A percentile compares a stretch with the other conserved stretches of the same genome.
phyloP scores from a whole-genome alignment of 129 eudicot species.

The Apium graveolens region DNA sequence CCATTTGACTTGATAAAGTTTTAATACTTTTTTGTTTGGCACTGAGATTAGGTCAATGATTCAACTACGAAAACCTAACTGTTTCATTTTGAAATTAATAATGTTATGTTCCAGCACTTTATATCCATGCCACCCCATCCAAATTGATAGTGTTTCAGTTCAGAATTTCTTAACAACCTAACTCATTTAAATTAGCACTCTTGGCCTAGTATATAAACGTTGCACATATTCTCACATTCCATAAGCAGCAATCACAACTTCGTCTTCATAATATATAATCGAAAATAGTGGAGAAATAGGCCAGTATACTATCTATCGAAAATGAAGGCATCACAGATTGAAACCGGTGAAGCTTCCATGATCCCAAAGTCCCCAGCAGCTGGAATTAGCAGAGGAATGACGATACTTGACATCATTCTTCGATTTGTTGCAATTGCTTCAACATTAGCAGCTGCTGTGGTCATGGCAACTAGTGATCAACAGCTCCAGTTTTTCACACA shows the following conservation, averaged over 20 bases:
- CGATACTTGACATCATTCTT: background rate
- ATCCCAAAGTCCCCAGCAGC: background rate
- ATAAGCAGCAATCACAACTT: background rate
- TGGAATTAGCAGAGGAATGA: background rate
- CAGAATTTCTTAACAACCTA: background rate
- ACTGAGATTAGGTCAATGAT: background rate
- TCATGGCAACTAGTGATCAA: background rate
- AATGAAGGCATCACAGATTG: slow-evolving; percentile 1
- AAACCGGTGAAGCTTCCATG: slow-evolving; percentile 2
- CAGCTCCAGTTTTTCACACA: slow-evolving; percentile 4
- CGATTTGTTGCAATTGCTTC: background rate
- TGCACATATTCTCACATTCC: background rate
- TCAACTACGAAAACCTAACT: background rate
- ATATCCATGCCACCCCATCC: background rate
- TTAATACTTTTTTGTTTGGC: background rate
- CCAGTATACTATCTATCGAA: too few species aligned
- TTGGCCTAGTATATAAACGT: background rate
- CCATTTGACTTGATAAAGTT: background rate
- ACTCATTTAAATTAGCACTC: background rate
- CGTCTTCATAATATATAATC: background rate
- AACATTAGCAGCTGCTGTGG: background rate
- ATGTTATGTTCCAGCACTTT: background rate
- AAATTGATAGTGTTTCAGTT: background rate
- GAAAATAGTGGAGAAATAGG: background rate
- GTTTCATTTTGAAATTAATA: too few species aligned